Base-by-base conservation (phyloP, 345 rosid species). In the Zanthoxylum bungeanum region DNA sequence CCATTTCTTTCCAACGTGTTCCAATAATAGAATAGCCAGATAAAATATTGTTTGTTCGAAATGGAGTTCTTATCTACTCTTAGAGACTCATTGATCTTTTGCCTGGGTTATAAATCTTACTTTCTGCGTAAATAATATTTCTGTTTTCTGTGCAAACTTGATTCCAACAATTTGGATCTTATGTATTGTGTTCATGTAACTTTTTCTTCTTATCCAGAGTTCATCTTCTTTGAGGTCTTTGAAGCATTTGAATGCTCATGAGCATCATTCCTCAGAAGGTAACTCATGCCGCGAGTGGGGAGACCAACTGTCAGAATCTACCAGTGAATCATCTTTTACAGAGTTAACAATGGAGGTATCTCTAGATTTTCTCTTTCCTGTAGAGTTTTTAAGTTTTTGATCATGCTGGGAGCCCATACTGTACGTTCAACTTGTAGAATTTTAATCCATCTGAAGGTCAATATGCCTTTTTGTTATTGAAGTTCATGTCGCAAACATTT, bases 301-400 rank as follows among this genome's bases (percentile, higher is more conserved):
- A 57, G 80, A 77, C 53, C 78, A 69, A 73, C 62, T 62, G 10
- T 46, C 73, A 47, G 87, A 82, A 75, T 80, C 85, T 77, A 79
- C 77, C 21, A 62, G 74, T 69, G 89, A 84, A 76, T 72, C 79
- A 37, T 80, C 85, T 75, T 75, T 64, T 62, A 40, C 73, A 28
- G 83, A 80, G 65, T 80, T 82, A 51, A 65, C 61, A 17, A 39
- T 55, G 62, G 78, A 88, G 93, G 93, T 88, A 79, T 70, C 36
- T 64, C 69, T 60, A 58, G 60, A 42, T 68, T 73, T 70, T 28
- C 44, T 40, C 16, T 5, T 59, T 16, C 56, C 9, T 28, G 22
- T 65, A 4, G 37, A 39, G 22, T 34, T 69, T 55, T 76, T 59
- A 64, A 61, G 63, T 73, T 34, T 44, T 39, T 52, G 28, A 42